phyloP scores from a whole-genome alignment of 2,329 filamentous ascomycete genomes.

The Amesomyces nigricolor region DNA sequence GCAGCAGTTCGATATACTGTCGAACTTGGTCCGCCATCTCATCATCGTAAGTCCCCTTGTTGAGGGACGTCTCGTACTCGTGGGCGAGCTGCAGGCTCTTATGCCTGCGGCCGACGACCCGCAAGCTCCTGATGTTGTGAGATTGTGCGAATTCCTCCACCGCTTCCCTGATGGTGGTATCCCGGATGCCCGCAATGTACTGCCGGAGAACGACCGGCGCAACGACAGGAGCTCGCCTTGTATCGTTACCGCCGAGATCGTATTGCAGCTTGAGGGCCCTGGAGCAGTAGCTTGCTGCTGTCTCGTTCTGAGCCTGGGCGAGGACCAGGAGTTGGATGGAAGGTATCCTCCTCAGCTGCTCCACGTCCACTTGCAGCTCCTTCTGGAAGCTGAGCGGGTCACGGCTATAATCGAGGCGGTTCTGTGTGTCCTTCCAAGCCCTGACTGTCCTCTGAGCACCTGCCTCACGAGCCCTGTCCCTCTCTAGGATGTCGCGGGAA shows the following conservation, averaged over 20 bases:
- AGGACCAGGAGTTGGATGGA: constrained; percentile 50
- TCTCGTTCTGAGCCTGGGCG: constrained; percentile 49
- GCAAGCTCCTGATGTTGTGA: constrained; percentile 31
- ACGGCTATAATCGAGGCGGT: constrained; percentile 35
- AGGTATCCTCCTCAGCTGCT: constrained; percentile 46
- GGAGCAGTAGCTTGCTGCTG: constrained; percentile 43
- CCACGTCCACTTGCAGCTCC: constrained; percentile 44
- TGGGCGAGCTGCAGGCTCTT: constrained; percentile 50
- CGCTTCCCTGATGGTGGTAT: constrained; percentile 40
- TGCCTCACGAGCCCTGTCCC: constrained; percentile 32
- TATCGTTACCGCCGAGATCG: constrained; percentile 31
- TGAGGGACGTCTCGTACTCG: constrained; percentile 51
- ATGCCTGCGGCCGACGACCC: constrained; percentile 44
- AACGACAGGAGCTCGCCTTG: constrained; percentile 21
- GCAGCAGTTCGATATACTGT: constrained; percentile 48
- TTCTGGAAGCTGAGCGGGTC: constrained; percentile 49
- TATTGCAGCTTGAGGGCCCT: constrained; percentile 39
- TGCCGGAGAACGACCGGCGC: constrained; percentile 33
- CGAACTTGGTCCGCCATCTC: constrained; percentile 35
- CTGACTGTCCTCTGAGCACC: constrained; percentile 36
- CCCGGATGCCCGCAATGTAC: constrained; percentile 50
- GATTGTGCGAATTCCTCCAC: constrained; percentile 34
- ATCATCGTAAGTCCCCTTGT: constrained; percentile 42
- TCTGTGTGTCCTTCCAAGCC: constrained; percentile 43
- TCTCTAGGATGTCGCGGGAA: constrained; percentile 33